phyloP scores from a whole-genome alignment of 2,329 filamentous ascomycete genomes.

The Aspergillus fischeri region DNA sequence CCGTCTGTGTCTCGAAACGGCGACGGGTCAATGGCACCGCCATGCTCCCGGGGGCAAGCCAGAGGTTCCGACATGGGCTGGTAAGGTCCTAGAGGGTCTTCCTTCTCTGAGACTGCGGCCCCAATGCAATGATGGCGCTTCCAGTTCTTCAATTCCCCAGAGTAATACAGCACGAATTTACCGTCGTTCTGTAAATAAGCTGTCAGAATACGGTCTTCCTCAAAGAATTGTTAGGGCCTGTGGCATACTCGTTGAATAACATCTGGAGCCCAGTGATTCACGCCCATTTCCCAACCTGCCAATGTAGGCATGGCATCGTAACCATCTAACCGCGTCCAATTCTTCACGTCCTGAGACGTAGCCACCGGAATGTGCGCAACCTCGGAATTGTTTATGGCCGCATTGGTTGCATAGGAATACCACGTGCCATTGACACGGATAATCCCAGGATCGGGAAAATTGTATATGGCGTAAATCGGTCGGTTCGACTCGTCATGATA shows the following conservation, averaged over 20 bases:
- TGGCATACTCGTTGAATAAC: slow-evolving; percentile 43
- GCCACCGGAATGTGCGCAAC: slow-evolving; percentile 51
- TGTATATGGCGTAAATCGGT: slow-evolving; percentile 18
- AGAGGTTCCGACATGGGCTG: slow-evolving; percentile 44
- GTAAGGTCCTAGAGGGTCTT: slow-evolving; percentile 42
- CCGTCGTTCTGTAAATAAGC: slow-evolving; percentile 31
- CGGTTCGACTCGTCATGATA: slow-evolving; percentile 15
- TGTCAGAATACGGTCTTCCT: not conserved
- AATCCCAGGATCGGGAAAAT: slow-evolving; percentile 30
- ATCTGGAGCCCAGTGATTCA: slow-evolving; percentile 59
- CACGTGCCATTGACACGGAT: slow-evolving; percentile 30
- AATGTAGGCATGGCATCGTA: slow-evolving; percentile 50
- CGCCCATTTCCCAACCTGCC: slow-evolving; percentile 49
- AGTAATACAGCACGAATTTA: slow-evolving; percentile 57
- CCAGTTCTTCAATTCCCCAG: slow-evolving; percentile 41
- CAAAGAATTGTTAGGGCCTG: not conserved
- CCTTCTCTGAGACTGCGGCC: slow-evolving; percentile 41
- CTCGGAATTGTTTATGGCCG: slow-evolving; percentile 12
- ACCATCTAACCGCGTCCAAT: slow-evolving; percentile 41
- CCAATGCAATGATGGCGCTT: slow-evolving; percentile 54
- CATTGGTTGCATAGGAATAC: slow-evolving; percentile 31
- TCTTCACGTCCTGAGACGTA: slow-evolving; percentile 44
- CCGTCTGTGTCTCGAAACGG: slow-evolving; percentile 55
- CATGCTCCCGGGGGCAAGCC: slow-evolving; percentile 49
- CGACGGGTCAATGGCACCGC: slow-evolving; percentile 60